Base-by-base conservation (phyloP, 2,329 filamentous ascomycete genomes). In the Macrophomina tecta region DNA sequence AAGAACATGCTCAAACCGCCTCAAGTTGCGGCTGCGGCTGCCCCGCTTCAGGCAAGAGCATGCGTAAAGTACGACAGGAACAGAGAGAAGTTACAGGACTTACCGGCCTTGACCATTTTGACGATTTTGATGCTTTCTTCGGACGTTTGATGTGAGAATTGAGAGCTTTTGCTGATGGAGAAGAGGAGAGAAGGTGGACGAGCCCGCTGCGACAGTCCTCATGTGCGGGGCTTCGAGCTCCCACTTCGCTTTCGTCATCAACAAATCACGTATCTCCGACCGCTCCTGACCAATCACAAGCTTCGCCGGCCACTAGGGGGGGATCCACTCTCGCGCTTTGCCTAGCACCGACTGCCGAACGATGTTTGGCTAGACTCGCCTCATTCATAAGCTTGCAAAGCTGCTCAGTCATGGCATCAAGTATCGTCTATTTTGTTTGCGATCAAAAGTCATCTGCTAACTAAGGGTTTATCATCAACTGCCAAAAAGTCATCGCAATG, bases 81-180 rank as follows among this genome's bases (percentile, higher is more conserved):
- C 23, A 65, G 61, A 73, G 72, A 69, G 71, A 66, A 66, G 66
- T 61, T 66, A 61, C 64, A 68, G 69, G 34, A 88, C 91, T 79
- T 89, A 97, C 93, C 92, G 85, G 94, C 94, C 89, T 97, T 97
- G 87, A 97, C 94, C 94, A 97, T 97, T 89, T 89, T 97, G 91
- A 84, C 83, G 84, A 83, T 84, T 82, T 78, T 73, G 72, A 42
- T 51, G 66, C 9, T 55, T 67, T 12, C 9, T 46, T 76, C 51
- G 46, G 36, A 18, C 40, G 69, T 74, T 75, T 77, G 67, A 73
- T 73, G 53, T 68, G 62, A 66, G 62, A 58, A 42, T 60, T 46
- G 23, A 42, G 48, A 67, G 56, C 60, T 64, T 65, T 49, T 28
- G 64, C 18, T 51, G 40, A 42, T 52, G 38, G 48, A 14, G 56